phyloP scores from a whole-genome alignment of 2,329 filamentous ascomycete species.

The Aspergillus sp. region DNA sequence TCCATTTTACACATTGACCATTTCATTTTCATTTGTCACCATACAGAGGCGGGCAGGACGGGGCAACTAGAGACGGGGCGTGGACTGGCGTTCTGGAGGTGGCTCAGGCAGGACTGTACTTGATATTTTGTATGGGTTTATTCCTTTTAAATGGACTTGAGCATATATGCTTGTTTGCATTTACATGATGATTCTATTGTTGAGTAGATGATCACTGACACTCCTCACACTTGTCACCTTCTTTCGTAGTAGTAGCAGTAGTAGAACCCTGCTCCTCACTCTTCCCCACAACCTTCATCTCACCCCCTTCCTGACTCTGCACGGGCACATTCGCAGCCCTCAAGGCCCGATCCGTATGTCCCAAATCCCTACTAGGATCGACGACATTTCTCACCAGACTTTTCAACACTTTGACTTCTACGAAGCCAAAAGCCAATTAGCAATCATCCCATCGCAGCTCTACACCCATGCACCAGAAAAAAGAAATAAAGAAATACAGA shows the following conservation, averaged over 20 bases:
- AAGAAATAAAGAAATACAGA: not conserved
- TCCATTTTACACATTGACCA: not conserved
- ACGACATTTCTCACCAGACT: conserved; percentile 79
- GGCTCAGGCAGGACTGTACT: conserved; percentile 5
- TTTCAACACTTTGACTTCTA: conserved; percentile 87
- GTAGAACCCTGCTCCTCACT: conserved; percentile 4
- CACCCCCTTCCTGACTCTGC: not conserved
- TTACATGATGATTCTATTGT: conserved; percentile 9
- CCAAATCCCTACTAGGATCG: conserved; percentile 74
- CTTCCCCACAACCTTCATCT: conserved; percentile 42
- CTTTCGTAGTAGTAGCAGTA: not conserved
- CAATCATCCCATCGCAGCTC: not conserved
- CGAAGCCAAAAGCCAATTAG: not conserved
- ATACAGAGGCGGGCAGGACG: conserved; percentile 13
- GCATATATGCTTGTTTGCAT: not conserved
- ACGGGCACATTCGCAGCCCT: conserved; percentile 14
- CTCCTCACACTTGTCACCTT: conserved; percentile 29
- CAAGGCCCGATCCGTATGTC: conserved; percentile 70
- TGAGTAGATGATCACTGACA: conserved; percentile 24
- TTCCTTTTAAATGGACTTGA: conserved; percentile 5
- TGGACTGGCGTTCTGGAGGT: conserved; percentile 18
- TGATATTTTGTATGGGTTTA: conserved; percentile 6
- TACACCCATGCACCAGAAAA: no score
- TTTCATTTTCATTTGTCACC: conserved; percentile 1
- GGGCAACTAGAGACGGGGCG: conserved; percentile 22